Evolutionary conservation across 2,329 filamentous ascomycete species (phyloP).

Genomic region (Fusarium xylarioides): DNA sequence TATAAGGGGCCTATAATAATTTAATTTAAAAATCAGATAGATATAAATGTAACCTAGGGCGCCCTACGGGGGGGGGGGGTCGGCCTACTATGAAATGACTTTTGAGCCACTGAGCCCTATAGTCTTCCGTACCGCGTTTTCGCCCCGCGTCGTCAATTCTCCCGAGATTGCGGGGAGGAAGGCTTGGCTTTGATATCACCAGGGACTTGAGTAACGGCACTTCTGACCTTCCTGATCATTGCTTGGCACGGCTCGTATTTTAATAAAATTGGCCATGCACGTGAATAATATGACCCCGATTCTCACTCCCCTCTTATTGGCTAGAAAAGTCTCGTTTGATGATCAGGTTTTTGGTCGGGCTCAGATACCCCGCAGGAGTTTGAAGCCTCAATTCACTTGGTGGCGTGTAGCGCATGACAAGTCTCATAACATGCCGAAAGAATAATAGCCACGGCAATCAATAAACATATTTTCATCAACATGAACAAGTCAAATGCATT

Average conservation of each 20-base stretch:
- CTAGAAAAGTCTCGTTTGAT: background rate
- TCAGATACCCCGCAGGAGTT: background rate
- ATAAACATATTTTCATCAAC: accelerated
- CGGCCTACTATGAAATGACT: no score
- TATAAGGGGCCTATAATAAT: no score
- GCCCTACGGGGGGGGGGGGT: no score
- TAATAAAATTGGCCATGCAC: accelerated
- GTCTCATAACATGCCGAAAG: no score
- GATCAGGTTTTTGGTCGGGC: background rate
- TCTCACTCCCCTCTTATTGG: background rate
- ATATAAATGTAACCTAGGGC: no score
- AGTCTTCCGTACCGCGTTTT: no score
- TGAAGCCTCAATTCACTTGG: background rate
- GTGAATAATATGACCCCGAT: accelerated
- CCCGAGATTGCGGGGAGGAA: background rate
- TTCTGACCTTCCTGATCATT: background rate
- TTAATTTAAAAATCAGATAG: no score
- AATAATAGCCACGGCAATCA: background rate
- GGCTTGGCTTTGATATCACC: background rate
- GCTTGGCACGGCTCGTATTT: background rate
- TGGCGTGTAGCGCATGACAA: background rate
- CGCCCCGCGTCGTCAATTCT: background rate
- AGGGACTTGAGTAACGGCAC: background rate
- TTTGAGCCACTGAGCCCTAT: no score
- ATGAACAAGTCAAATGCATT: accelerated